Conservation (phyloP, 257 asterid genomes). For the Ocimum tenuiflorum region DNA sequence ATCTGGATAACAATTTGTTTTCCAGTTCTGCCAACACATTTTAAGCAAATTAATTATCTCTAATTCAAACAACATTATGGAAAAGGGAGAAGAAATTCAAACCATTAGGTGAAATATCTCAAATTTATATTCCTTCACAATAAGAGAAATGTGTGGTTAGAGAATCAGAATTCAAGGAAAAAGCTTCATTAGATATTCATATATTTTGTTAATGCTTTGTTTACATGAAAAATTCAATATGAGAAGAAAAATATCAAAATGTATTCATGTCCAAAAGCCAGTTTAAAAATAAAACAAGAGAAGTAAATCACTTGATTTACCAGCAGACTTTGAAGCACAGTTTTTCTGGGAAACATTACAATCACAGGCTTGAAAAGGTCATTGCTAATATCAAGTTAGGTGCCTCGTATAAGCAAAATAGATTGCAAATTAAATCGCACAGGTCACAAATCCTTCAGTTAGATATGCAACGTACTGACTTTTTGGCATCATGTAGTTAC, state of each 20-base stretch:
- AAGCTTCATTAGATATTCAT: not conserved
- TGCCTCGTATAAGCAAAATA: not conserved
- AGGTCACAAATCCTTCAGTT: no score
- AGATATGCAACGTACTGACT: no score
- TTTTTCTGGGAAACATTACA: not conserved
- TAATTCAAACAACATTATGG: not conserved
- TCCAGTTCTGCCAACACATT: slow-evolving; percentile 22
- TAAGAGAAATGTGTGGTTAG: not conserved
- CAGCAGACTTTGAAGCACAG: not conserved
- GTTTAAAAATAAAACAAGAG: not conserved
- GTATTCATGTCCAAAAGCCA: not conserved
- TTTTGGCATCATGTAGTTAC: no score
- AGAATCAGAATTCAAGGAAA: not conserved
- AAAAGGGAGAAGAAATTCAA: not conserved
- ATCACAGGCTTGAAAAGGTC: not conserved
- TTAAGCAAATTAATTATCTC: not conserved
- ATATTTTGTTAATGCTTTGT: not conserved
- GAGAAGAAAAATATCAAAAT: not conserved
- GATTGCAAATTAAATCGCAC: no score
- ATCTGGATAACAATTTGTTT: slow-evolving; percentile 20
- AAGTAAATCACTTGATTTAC: not conserved
- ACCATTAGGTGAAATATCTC: not conserved
- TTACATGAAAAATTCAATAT: not conserved
- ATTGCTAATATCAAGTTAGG: not conserved
- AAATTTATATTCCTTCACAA: not conserved